Percentiles rank a stretch among this genome's conserved stretches.
Evolutionary conservation across 805 yeast genomes (phyloP).

Genomic region (Lipomyces starkeyi): DNA sequence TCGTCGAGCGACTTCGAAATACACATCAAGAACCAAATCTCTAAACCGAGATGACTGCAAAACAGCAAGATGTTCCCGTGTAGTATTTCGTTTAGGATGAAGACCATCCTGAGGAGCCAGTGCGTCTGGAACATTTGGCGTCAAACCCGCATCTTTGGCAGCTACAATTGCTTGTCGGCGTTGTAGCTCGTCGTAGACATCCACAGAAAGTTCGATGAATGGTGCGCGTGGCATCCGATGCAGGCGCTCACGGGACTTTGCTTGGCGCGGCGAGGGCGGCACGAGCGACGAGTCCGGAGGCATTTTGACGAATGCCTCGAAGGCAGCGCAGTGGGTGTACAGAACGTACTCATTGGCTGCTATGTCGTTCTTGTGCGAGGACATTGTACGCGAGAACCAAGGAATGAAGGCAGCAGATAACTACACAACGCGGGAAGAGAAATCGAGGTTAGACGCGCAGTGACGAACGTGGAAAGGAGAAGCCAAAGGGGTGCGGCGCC

Average conservation of each 20-base stretch:
- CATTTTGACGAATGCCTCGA: slow-evolving; percentile 28
- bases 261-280: slow-evolving; percentile 35
- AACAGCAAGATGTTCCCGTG: slow-evolving; percentile 86
- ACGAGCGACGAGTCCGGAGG: slow-evolving; percentile 14
- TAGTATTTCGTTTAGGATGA: slow-evolving; percentile 95
- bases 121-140: slow-evolving; percentile 53
- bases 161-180: slow-evolving; percentile 62
- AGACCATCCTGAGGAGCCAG: slow-evolving; percentile 72
- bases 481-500: not conserved
- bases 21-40: slow-evolving; percentile 88
- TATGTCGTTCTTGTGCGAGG: not conserved
- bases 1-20: slow-evolving; percentile 84
- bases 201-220: slow-evolving; percentile 88
- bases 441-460: no score
- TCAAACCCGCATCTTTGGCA: slow-evolving; percentile 47
- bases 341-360: slow-evolving; percentile 19
- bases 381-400: not conserved
- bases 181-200: slow-evolving; percentile 89
- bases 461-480: no score
- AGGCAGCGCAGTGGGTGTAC: slow-evolving; percentile 24
- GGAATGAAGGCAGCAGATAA: not conserved
- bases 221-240: slow-evolving; percentile 76
- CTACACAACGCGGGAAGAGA: no score
- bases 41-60: slow-evolving; percentile 82
- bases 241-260: slow-evolving; percentile 82